Base-by-base conservation (phyloP, 2,329 filamentous ascomycete genomes). In the Calycina marina region DNA sequence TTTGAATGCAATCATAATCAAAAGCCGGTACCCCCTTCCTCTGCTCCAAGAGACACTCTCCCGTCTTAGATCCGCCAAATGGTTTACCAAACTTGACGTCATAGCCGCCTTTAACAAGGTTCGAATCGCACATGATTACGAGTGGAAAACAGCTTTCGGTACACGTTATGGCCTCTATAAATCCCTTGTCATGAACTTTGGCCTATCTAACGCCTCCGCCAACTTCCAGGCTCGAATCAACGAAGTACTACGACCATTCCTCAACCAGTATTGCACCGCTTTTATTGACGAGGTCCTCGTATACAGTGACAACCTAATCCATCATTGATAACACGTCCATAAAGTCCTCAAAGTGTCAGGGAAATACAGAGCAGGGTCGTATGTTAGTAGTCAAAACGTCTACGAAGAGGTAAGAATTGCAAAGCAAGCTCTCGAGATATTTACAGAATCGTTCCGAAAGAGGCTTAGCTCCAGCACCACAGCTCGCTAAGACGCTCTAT, bases 1-100 rank as follows among this genome's bases (percentile, higher is more conserved):
- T 6, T n/a, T 22, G 18, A 22, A 22, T 22, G 6, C n/a, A 6
- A 6, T 22, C 6, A 22, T n/a, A 6, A 22, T 6, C 6, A 22
- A 22, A n/a, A 22, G n/a, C 18, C 18, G 18, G n/a, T 22, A 22
- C n/a, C 18, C 18, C n/a, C n/a, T 22, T 6, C 18, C 18, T 6
- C n/a, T 27, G 25, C 27, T 36, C 14, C 9, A 35, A 6, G 14
- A 35, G 16, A 36, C 18, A 3, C 16, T 32, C 6, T 16, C 11
- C 9, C 11, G 14, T 3, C 4, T 31, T 14, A 29, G 30, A 9
- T 6, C 25, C 13, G 34, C 25, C 12, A 32, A 30, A 17, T 14
- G 28, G 4, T 36, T 32, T 29, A 36, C 26, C 9, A 37, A 37
- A 26, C 30, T 36, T 4, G 17, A 36, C 25, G 32, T 36, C n/a